These are phyloP conservation scores for Starmerella bombicola DNA, from an alignment of 805 yeast genomes.

Conservation along the genomic window DNA sequence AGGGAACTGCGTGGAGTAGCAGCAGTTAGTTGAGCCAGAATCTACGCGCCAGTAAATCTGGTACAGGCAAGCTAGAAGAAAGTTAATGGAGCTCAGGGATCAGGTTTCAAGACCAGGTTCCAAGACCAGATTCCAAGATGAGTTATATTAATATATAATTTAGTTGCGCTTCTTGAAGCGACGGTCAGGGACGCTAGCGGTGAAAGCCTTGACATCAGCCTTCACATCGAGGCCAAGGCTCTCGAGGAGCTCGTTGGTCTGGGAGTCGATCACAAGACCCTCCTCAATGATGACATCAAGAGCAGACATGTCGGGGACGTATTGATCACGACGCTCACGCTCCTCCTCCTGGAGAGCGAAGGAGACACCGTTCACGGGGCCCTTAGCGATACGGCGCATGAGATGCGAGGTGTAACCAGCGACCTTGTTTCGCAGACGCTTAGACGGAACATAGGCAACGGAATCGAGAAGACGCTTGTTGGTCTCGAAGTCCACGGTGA, in stretches of 20 bases:
- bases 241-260: slow-evolving; percentile 90
- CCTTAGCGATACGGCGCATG: slow-evolving; percentile 99
- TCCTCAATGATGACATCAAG: slow-evolving; percentile 93
- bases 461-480: slow-evolving; percentile 99
- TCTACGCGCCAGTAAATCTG: too few species aligned
- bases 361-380: slow-evolving; percentile 99
- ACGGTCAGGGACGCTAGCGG: slow-evolving; percentile 22
- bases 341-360: slow-evolving; percentile 99
- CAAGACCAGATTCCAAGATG: slow-evolving; percentile 6
- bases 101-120: too few species aligned
- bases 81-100: too few species aligned
- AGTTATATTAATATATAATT: slow-evolving; percentile 16
- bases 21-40: too few species aligned
- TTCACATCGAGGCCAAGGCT: slow-evolving; percentile 51
- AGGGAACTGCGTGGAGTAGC: too few species aligned
- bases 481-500: slow-evolving; percentile 98
- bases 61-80: too few species aligned
- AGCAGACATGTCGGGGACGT: slow-evolving; percentile 99
- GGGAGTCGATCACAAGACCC: slow-evolving; percentile 92
- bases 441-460: slow-evolving; percentile 97
- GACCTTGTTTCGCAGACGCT: slow-evolving; percentile 99
- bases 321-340: slow-evolving; percentile 99
- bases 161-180: slow-evolving; percentile 27
- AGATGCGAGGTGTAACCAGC: slow-evolving; percentile 99
- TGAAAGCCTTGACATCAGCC: slow-evolving; percentile 46